phyloP scores from a whole-genome alignment of 192 early-diverging fungal species.

The Irineochytrium annulatum region DNA sequence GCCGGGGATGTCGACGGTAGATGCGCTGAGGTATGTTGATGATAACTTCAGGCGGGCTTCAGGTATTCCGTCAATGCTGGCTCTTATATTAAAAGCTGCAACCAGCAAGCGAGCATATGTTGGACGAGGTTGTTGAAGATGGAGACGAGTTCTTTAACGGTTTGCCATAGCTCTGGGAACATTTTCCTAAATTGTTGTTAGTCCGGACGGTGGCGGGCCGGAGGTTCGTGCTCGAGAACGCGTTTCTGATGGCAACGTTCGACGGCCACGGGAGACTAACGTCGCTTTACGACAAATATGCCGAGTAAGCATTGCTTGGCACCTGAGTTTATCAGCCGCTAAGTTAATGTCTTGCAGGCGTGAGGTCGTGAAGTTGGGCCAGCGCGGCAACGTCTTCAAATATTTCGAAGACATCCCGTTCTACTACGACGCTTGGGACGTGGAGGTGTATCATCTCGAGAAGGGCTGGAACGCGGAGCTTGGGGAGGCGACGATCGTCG shows the following conservation, averaged over 20 bases:
- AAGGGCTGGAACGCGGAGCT: conserved; percentile 61
- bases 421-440: conserved; percentile 78
- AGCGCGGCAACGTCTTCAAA: conserved; percentile 66
- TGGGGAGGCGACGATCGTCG: conserved; percentile 55
- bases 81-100: not conserved
- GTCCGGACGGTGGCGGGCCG: not conserved
- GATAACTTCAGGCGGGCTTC: not conserved
- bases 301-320: conserved; percentile 45
- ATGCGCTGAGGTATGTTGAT: not conserved
- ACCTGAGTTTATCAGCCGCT: not conserved
- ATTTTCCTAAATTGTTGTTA: not conserved
- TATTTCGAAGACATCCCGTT: conserved; percentile 81
- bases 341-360: conserved; percentile 18
- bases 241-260: conserved; percentile 63
- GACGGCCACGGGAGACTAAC: conserved; percentile 65
- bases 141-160: not conserved
- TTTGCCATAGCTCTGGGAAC: no score
- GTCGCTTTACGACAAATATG: conserved; percentile 54
- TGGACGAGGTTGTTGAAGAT: conserved; percentile 1
- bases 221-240: conserved; percentile 65
- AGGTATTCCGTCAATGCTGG: not conserved
- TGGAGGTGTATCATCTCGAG: conserved; percentile 86
- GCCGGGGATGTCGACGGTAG: not conserved
- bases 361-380: conserved; percentile 45
- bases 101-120: no score